Percentiles rank a stretch among this genome's conserved stretches.
These are phyloP conservation scores for Drechslera avenae DNA, from an alignment of 2,329 filamentous ascomycete genomes.

Conservation along the genomic window DNA sequence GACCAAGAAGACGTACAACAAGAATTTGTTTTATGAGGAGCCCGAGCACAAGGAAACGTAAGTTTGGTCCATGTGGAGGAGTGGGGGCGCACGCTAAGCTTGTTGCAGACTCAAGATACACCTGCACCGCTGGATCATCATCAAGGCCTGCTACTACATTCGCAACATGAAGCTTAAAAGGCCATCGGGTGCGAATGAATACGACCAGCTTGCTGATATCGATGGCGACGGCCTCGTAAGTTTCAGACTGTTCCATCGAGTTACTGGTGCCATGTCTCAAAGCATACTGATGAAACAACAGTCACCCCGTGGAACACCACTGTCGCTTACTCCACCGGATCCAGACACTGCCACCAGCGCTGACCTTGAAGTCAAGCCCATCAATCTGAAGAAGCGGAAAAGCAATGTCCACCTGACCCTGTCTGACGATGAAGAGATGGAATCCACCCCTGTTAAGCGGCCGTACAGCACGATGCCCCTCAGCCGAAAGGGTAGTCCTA, in stretches of 20 bases:
- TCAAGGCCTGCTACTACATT: constrained; percentile 48
- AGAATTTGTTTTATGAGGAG: constrained; percentile 41
- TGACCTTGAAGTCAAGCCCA: constrained; percentile 29
- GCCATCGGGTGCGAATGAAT: constrained; percentile 37
- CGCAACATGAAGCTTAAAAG: constrained; percentile 47
- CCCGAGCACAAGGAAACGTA: constrained; percentile 42
- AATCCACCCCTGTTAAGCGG: constrained; percentile 34
- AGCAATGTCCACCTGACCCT: constrained; percentile 36
- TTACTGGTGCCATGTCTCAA: neutral
- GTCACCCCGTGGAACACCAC: constrained; percentile 40
- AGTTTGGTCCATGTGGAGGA: constrained; percentile 15
- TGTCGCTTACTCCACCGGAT: constrained; percentile 34
- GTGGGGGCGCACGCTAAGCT: constrained; percentile 15
- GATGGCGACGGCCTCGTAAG: constrained; percentile 34
- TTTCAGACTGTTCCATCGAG: neutral
- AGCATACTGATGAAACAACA: constrained; percentile 24
- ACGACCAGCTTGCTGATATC: constrained; percentile 39
- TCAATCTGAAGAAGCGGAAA: constrained; percentile 42
- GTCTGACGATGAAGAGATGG: constrained; percentile 40
- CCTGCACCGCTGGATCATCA: constrained; percentile 48
- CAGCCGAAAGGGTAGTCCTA: constrained; percentile 34
- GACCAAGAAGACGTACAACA: constrained; percentile 44
- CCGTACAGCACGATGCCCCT: constrained; percentile 37
- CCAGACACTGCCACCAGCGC: constrained; percentile 24
- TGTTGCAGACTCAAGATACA: constrained; percentile 41